phyloP scores from a whole-genome alignment of 257 asterid genomes.

The Nicotiana otophora region DNA sequence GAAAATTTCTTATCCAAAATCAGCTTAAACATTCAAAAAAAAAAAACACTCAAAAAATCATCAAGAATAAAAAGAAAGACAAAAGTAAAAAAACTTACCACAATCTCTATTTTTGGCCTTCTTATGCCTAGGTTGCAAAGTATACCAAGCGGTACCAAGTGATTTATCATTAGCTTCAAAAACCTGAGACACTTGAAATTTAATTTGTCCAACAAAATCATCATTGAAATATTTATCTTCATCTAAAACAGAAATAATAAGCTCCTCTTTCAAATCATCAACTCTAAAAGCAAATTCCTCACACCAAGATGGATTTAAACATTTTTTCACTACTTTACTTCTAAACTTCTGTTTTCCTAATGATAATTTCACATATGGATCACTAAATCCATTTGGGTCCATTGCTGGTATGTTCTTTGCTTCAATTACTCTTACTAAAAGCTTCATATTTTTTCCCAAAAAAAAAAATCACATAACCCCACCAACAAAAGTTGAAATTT shows the following conservation, averaged over 20 bases:
- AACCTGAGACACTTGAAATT: constrained; percentile 54
- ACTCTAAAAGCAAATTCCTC: constrained; percentile 82
- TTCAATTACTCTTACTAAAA: constrained; percentile 88
- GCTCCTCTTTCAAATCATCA: constrained; percentile 83
- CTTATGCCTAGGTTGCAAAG: constrained; percentile 71
- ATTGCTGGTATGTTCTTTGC: constrained; percentile 72
- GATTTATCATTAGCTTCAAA: constrained; percentile 78
- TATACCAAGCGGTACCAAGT: constrained; percentile 87
- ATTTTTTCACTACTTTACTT: constrained; percentile 82
- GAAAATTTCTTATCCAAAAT: neutral
- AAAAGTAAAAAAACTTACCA: constrained; percentile 33
- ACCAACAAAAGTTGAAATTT: neutral
- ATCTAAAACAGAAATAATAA: constrained; percentile 65
- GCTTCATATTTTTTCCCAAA: constrained; percentile 44
- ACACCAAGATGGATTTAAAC: constrained; percentile 89
- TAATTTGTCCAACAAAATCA: constrained; percentile 84
- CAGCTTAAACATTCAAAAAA: constrained; percentile 9
- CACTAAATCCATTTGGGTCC: constrained; percentile 88
- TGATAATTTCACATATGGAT: constrained; percentile 88
- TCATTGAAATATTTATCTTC: constrained; percentile 91
- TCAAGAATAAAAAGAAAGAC: neutral
- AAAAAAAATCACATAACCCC: neutral
- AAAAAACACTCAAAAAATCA: neutral
- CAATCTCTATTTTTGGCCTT: constrained; percentile 82
- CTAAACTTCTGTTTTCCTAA: constrained; percentile 71